A percentile compares a stretch with the other conserved stretches of the same genome.
Conservation (phyloP, 2,329 filamentous ascomycete genomes). For the Lecanoromycetidae sp. region DNA sequence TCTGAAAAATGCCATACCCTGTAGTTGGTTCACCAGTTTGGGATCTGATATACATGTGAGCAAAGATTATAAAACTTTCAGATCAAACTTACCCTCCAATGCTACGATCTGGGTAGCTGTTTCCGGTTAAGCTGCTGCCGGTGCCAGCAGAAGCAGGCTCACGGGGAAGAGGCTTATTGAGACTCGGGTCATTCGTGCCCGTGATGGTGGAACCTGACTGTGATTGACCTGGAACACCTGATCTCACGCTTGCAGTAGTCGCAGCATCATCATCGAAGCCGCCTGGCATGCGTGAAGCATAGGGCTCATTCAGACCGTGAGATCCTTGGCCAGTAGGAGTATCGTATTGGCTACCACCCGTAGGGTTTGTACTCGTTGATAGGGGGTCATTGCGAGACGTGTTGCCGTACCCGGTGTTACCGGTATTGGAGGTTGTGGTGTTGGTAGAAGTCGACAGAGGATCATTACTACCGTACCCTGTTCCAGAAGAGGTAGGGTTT, state of each 20-base stretch:
- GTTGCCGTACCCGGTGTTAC: background rate
- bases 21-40: too few species aligned
- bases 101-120: conserved; percentile 13
- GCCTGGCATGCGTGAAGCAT: conserved; percentile 16
- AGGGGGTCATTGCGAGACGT: background rate
- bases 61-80: background rate
- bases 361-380: conserved; percentile 1
- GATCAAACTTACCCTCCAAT: conserved; percentile 7
- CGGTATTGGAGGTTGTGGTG: too few species aligned
- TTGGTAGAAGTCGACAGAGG: background rate
- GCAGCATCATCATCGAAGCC: conserved; percentile 17
- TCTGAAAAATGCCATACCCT: too few species aligned
- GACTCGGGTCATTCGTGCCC: conserved; percentile 5
- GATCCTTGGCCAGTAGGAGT: background rate
- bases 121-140: conserved; percentile 8
- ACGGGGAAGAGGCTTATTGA: conserved; percentile 14
- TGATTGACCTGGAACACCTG: conserved; percentile 15
- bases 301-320: conserved; percentile 11
- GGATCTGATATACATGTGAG: too few species aligned
- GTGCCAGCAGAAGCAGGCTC: conserved; percentile 9
- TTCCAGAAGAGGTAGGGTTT: background rate
- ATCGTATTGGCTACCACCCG: conserved; percentile 5
- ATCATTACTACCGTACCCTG: background rate
- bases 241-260: conserved; percentile 16
- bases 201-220: conserved; percentile 10